Conservation (phyloP, 805 yeast species). For the Suhomyces xylopsoci region DNA sequence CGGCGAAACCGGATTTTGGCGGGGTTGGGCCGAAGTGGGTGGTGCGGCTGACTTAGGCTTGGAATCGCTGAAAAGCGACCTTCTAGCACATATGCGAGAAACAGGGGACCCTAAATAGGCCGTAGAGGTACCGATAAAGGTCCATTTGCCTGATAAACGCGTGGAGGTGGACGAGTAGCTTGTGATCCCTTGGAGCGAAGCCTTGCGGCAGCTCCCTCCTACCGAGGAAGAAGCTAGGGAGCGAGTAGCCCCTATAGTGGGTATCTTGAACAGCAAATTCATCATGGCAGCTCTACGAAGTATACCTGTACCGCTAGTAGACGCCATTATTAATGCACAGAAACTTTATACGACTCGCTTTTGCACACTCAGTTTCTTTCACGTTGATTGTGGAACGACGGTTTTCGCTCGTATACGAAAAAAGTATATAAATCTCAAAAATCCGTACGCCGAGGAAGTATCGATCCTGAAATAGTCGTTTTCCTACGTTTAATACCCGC, state of each 20-base stretch:
- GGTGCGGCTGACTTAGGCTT: neutral
- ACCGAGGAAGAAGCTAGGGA: neutral
- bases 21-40: neutral
- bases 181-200: neutral
- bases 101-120: neutral
- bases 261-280: neutral
- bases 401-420: neutral
- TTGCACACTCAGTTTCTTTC: neutral
- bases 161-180: neutral
- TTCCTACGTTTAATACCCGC: neutral
- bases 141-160: neutral
- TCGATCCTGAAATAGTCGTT: neutral
- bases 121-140: neutral
- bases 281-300: neutral
- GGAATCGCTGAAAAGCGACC: neutral
- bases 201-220: neutral
- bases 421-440: neutral
- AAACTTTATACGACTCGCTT: neutral
- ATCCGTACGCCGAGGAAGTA: neutral
- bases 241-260: neutral
- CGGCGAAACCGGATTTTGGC: neutral
- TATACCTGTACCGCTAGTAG: neutral
- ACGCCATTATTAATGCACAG: neutral
- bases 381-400: neutral
- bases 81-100: neutral